A percentile compares a stretch with the other conserved stretches of the same genome.
Conservation (phyloP, 257 asterid species). For the Plantago elongata region DNA sequence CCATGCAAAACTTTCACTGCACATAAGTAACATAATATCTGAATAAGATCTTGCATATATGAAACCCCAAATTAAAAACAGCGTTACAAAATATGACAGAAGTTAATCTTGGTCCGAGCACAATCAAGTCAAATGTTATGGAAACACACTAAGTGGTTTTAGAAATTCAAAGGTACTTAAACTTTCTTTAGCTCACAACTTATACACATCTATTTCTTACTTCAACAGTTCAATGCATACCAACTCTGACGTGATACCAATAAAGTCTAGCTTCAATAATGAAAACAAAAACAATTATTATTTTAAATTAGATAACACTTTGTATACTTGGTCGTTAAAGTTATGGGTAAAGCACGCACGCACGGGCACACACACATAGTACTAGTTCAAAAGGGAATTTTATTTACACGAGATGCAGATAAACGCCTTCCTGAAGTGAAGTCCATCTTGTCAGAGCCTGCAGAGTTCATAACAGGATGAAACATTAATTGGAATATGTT, state of each 20-base stretch:
- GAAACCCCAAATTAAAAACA: not conserved
- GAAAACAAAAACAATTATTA: too few species aligned
- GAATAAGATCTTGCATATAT: slow-evolving; percentile 3
- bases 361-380: slow-evolving; percentile 9
- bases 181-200: not conserved
- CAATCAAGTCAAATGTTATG: not conserved
- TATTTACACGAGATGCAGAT: slow-evolving; percentile 74
- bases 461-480: slow-evolving; percentile 7
- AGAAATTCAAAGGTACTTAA: slow-evolving; percentile 3
- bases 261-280: too few species aligned
- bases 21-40: not conserved
- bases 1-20: not conserved
- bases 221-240: too few species aligned
- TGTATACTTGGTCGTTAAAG: not conserved
- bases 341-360: slow-evolving; percentile 5
- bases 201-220: too few species aligned
- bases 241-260: too few species aligned
- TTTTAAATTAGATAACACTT: too few species aligned
- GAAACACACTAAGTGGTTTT: not conserved
- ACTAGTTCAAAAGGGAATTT: slow-evolving; percentile 17
- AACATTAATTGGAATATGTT: slow-evolving; percentile 3
- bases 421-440: slow-evolving; percentile 84
- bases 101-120: not conserved
- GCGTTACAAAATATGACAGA: not conserved
- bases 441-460: slow-evolving; percentile 74